Conservation (phyloP, 129 eudicot genomes). For the carrot (Daucus carota) region DNA sequence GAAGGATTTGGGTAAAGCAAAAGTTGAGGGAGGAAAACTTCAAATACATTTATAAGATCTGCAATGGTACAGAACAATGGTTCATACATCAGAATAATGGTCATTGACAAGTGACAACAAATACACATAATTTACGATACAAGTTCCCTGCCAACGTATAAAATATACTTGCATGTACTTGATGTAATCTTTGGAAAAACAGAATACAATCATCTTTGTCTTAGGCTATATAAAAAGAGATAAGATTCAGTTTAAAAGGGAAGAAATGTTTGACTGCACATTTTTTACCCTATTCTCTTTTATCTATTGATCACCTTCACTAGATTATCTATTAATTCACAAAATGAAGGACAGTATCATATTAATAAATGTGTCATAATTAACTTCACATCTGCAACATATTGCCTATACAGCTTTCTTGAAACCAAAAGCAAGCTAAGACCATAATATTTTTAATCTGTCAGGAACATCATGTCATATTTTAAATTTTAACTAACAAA, state of each 20-base stretch:
- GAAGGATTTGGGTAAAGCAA: slow-evolving; percentile 86
- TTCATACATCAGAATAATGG: background rate
- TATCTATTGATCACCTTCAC: background rate
- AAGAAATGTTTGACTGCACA: background rate
- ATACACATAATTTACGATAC: background rate
- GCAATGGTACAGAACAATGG: slow-evolving; percentile 23
- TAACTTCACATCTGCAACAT: background rate
- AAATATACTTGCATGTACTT: background rate
- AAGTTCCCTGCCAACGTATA: background rate
- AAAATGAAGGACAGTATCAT: background rate
- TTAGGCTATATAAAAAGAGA: background rate
- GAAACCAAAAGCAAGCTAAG: background rate
- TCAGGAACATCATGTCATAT: background rate
- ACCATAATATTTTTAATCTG: background rate
- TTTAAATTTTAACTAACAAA: background rate
- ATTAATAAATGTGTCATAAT: background rate
- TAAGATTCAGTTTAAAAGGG: background rate
- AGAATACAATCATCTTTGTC: background rate
- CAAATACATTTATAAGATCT: slow-evolving; percentile 79
- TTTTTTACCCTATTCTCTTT: background rate
- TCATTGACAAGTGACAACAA: background rate
- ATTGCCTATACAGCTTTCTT: background rate
- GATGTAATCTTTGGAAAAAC: background rate
- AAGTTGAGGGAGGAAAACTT: slow-evolving; percentile 80
- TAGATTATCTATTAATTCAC: background rate